These are phyloP conservation scores for Microglena sp. DNA, from an alignment of 139 green algal species.

Conservation along the genomic window DNA sequence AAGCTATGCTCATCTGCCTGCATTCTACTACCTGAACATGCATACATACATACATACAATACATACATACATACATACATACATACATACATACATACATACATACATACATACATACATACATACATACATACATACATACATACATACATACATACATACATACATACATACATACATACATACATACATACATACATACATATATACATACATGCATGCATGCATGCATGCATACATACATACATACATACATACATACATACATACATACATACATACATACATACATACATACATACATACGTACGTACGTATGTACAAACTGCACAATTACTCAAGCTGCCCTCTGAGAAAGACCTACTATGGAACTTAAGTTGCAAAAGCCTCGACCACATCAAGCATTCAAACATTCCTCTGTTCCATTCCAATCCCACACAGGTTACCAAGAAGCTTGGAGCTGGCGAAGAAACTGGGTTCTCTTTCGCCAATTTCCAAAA, in stretches of 20 bases:
- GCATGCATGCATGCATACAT: too few species aligned
- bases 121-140: too few species aligned
- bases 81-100: too few species aligned
- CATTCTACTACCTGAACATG: not conserved
- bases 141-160: too few species aligned
- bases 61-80: too few species aligned
- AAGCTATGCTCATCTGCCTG: too few species aligned
- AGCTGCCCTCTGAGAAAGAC: not conserved
- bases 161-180: too few species aligned
- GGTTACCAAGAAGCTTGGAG: conserved; percentile 10
- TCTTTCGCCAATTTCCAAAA: conserved; percentile 7
- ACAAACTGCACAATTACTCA: not conserved
- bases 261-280: not conserved
- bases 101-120: too few species aligned
- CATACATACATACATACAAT: too few species aligned
- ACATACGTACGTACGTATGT: not conserved
- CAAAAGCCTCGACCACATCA: not conserved
- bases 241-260: too few species aligned
- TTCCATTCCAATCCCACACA: not conserved
- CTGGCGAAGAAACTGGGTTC: not conserved
- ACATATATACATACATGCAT: too few species aligned
- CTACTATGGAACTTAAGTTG: not conserved
- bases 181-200: too few species aligned
- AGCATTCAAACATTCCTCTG: not conserved
- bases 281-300: not conserved